Base-by-base conservation (phyloP, 2,329 filamentous ascomycete genomes). In the Microcyclospora tardicrescens region DNA sequence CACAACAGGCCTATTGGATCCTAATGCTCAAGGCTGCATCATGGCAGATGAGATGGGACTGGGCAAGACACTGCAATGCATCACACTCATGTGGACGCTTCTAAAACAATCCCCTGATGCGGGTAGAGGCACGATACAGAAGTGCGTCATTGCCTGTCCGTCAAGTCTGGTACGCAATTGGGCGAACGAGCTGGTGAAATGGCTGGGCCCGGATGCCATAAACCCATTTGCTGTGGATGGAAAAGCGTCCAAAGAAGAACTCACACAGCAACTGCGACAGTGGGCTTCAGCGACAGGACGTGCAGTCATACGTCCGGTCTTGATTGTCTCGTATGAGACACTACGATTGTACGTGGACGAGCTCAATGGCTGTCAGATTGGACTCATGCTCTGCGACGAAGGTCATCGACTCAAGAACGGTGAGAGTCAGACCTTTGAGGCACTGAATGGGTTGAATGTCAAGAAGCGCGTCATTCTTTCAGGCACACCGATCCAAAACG, bases 11-110 rank as follows among this genome's bases (percentile, higher is more conserved):
- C 73, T 96, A 71, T 83, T 96, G 40, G 91, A 96, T 52, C 73
- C 81, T 29, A 89, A 89, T 52, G 91, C 91, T 35, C 84, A 95
- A 59, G 91, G 91, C 2, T 98, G 91, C 62, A 98, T 98, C 58
- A 98, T 98, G 91, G 91, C 91, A 38, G 91, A 98, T 59, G 91
- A 95, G 59, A 98, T 98, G 91, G 91, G 91, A 51, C 67, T 98
- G 24, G 91, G 91, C 40, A 98, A 98, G 65, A 98, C 91, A 52
- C 64, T 98, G 33, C 91, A 98, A 67, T 98, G 91, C 61, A 98
- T 98, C 54, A 76, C 91, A 0, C 72, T 98, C 36, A 80, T 98
- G 70, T 98, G 91, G 91, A 98, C 91, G 1, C 65, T 98, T 1
- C 66, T 98, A 12, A 96, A 95, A 60, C 91, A 98, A 57, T 93